Conservation (phyloP, 1,284 basidiomycete genomes). For the Wolfiporia cocos region DNA sequence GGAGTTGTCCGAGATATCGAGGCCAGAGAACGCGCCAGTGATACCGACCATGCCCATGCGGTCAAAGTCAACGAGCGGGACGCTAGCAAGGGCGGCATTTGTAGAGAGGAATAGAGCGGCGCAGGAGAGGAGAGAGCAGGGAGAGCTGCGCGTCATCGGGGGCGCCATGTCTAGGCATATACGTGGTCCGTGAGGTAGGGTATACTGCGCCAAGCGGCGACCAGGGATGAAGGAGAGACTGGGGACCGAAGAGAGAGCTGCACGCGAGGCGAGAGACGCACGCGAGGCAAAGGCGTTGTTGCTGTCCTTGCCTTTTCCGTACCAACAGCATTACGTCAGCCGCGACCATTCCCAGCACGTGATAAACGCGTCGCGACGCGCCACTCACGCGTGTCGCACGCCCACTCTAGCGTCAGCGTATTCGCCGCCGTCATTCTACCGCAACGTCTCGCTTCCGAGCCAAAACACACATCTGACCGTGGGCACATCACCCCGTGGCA, state of each 20-base stretch:
- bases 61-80: slow-evolving; percentile 84
- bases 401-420: no score
- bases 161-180: slow-evolving; percentile 14
- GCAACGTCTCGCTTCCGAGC: no score
- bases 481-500: no score
- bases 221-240: slow-evolving; percentile 5
- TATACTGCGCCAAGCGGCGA: slow-evolving; percentile 13
- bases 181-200: slow-evolving; percentile 15
- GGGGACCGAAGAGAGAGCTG: slow-evolving; percentile 6
- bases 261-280: slow-evolving; percentile 14
- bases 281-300: slow-evolving; percentile 11
- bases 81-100: slow-evolving; percentile 43
- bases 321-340: slow-evolving; percentile 12
- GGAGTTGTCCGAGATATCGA: slow-evolving; percentile 68
- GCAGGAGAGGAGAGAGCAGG: slow-evolving; percentile 10
- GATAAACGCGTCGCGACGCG: not conserved
- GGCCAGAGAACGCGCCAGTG: slow-evolving; percentile 80
- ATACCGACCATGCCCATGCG: slow-evolving; percentile 88
- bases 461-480: no score
- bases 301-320: no score
- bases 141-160: slow-evolving; percentile 12
- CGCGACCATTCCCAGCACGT: not conserved
- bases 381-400: no score
- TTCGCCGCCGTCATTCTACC: no score
- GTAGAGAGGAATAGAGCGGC: slow-evolving; percentile 20